A percentile compares a stretch with the other conserved stretches of the same genome.
phyloP scores from a whole-genome alignment of 495 filamentous ascomycete species.

The Xeromyces bisporus region DNA sequence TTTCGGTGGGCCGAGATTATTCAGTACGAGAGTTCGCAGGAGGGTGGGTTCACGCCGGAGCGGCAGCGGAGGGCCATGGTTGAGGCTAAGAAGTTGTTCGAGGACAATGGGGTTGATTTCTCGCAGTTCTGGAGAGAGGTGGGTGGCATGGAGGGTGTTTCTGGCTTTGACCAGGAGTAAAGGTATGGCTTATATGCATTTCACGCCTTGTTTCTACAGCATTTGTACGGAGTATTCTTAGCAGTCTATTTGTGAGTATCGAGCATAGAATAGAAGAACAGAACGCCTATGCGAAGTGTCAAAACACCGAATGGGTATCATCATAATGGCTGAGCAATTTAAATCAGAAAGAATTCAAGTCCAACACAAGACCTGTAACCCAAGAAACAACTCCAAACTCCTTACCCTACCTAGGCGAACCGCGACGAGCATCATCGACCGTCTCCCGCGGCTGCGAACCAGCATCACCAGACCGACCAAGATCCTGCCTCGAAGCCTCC shows the following conservation, averaged over 20 bases:
- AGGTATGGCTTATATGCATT: neutral
- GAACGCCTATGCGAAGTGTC: too few species aligned
- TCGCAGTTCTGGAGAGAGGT: conserved; percentile 55
- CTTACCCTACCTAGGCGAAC: conserved; percentile 36
- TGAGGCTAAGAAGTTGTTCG: conserved; percentile 52
- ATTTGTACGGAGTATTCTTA: too few species aligned
- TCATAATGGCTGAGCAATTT: too few species aligned
- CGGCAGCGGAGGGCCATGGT: conserved; percentile 46
- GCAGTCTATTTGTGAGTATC: too few species aligned
- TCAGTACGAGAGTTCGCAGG: conserved; percentile 59
- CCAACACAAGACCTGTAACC: too few species aligned
- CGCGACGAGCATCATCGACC: conserved; percentile 31
- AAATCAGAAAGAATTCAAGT: too few species aligned
- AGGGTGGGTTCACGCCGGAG: conserved; percentile 56
- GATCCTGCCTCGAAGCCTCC: too few species aligned
- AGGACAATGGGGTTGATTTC: conserved; percentile 54
- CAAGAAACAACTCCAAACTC: too few species aligned
- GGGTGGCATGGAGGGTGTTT: conserved; percentile 46
- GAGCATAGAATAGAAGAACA: too few species aligned
- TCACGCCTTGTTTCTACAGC: conserved; percentile 1
- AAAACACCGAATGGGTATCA: too few species aligned
- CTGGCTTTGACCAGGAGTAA: conserved; percentile 26
- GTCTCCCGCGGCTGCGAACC: conserved; percentile 19
- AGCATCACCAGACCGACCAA: too few species aligned
- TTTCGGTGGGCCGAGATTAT: conserved; percentile 74